These are phyloP conservation scores for Yarrowia bubula DNA, from an alignment of 805 yeast genomes.

Conservation along the genomic window DNA sequence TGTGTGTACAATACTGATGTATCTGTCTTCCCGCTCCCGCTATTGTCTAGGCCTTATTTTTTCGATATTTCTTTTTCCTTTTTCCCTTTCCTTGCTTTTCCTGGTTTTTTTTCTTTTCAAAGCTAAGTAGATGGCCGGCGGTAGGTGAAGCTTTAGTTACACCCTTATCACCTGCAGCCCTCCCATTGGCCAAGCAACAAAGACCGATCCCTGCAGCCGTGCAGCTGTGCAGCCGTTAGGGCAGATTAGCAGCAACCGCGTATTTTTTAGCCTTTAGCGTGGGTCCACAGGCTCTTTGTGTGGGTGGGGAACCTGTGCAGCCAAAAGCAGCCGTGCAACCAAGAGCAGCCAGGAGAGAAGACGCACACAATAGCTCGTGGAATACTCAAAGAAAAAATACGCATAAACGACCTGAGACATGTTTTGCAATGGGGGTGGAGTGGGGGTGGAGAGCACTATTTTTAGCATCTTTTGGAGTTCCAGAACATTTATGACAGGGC, in stretches of 20 bases:
- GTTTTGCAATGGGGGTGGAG: neutral
- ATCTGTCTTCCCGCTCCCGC: too few species aligned
- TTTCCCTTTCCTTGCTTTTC: too few species aligned
- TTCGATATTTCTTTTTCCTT: too few species aligned
- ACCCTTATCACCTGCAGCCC: neutral
- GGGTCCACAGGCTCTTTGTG: slow-evolving; percentile 5
- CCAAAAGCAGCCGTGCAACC: slow-evolving; percentile 10
- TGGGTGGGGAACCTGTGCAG: slow-evolving; percentile 11
- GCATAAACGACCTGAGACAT: neutral
- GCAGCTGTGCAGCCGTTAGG: slow-evolving; percentile 11
- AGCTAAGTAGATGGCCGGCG: too few species aligned
- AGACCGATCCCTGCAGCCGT: slow-evolving; percentile 11
- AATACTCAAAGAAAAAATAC: neutral
- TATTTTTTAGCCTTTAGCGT: neutral
- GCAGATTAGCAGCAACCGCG: slow-evolving; percentile 19
- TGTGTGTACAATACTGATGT: too few species aligned
- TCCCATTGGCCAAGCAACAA: neutral
- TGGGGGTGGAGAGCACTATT: too few species aligned
- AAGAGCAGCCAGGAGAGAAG: neutral
- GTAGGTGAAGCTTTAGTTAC: too few species aligned
- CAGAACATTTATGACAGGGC: neutral
- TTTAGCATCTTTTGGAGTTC: neutral
- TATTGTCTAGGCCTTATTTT: too few species aligned
- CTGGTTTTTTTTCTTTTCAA: too few species aligned
- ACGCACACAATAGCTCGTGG: neutral